Evolutionary conservation across 2,329 filamentous ascomycete genomes (phyloP).

Genomic region (Exophiala sp.): DNA sequence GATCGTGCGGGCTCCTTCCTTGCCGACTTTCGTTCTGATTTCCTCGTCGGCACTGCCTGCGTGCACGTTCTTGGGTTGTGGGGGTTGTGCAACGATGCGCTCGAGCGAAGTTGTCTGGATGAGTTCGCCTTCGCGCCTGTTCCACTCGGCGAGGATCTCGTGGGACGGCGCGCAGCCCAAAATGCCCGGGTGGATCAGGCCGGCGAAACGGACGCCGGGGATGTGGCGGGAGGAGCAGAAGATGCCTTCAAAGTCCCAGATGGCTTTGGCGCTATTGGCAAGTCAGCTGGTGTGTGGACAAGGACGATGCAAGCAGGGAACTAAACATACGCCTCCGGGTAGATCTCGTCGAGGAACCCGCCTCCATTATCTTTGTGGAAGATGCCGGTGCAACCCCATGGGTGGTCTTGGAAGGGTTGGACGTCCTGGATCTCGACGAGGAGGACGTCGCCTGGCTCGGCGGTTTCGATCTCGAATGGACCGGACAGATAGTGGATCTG

Average conservation of each 20-base stretch:
- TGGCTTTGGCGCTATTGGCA: conserved; percentile 60
- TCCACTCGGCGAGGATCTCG: conserved; percentile 77
- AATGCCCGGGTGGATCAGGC: conserved; percentile 88
- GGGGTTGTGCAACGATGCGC: conserved; percentile 73
- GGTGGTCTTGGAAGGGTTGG: conserved; percentile 78
- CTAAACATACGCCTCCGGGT: conserved; percentile 65
- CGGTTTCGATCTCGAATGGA: conserved; percentile 80
- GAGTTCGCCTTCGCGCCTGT: conserved; percentile 74
- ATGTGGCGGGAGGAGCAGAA: conserved; percentile 84
- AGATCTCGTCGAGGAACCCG: conserved; percentile 83
- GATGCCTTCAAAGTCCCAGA: conserved; percentile 75
- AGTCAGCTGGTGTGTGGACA: conserved; percentile 34
- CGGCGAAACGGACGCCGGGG: conserved; percentile 80
- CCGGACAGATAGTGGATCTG: conserved; percentile 84
- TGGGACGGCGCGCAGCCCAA: conserved; percentile 81
- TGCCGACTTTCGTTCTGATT: conserved; percentile 64
- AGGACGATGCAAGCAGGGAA: not conserved
- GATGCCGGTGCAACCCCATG: conserved; percentile 86
- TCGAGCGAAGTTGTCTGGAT: conserved; percentile 65
- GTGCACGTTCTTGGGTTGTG: conserved; percentile 68
- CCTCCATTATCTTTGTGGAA: conserved; percentile 80
- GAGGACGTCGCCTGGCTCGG: conserved; percentile 79
- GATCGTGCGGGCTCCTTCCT: conserved; percentile 79
- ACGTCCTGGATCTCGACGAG: conserved; percentile 91
- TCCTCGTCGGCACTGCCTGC: conserved; percentile 61